Evolutionary conservation across 345 rosid species (phyloP).

Genomic region (Eutrema japonicum): DNA sequence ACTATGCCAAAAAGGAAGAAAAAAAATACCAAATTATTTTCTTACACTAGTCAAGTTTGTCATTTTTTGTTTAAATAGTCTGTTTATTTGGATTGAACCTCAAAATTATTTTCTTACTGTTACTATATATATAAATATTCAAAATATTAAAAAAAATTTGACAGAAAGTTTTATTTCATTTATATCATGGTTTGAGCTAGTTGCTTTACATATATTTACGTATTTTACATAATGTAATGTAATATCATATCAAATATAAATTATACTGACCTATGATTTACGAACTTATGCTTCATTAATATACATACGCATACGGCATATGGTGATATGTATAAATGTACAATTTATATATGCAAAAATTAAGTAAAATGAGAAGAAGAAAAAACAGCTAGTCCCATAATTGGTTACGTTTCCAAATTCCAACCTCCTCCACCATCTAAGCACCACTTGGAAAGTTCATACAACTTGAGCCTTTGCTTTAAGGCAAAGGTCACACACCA

Average conservation of each 20-base stretch:
- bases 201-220: not conserved
- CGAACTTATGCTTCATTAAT: conserved; percentile 17
- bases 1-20: not conserved
- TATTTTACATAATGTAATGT: not conserved
- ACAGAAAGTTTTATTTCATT: not conserved
- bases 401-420: conserved; percentile 35
- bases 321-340: not conserved
- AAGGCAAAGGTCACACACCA: conserved; percentile 33
- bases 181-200: not conserved
- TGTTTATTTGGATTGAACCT: too few species aligned
- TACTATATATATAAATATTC: too few species aligned
- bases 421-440: conserved; percentile 39
- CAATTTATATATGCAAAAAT: not conserved
- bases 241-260: not conserved
- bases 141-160: not conserved
- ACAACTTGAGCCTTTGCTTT: conserved; percentile 45
- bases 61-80: too few species aligned
- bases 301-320: not conserved
- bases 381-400: conserved; percentile 15
- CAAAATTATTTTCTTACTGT: too few species aligned
- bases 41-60: too few species aligned
- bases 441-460: conserved; percentile 48
- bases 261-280: not conserved
- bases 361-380: not conserved
- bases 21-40: not conserved